phyloP scores from a whole-genome alignment of 2,329 filamentous ascomycete genomes.

The Fusarium nurragi region DNA sequence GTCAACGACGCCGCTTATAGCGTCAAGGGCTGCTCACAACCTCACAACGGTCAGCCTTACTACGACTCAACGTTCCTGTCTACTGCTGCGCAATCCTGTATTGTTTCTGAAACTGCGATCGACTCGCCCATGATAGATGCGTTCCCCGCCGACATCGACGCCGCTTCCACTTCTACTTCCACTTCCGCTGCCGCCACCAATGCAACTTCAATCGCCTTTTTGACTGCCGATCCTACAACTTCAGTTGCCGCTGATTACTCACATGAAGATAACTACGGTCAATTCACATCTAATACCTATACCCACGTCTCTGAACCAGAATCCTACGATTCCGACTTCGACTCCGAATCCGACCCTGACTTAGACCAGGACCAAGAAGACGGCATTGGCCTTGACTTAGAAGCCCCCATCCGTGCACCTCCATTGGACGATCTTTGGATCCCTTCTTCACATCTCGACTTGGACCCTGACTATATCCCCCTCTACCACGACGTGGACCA shows the following conservation, averaged over 20 bases:
- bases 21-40: conserved; percentile 6
- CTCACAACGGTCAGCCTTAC: conserved; percentile 15
- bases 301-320: conserved; percentile 12
- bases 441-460: conserved; percentile 13
- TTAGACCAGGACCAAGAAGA: conserved; percentile 9
- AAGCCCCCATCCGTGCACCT: conserved; percentile 12
- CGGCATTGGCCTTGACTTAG: conserved; percentile 15
- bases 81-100: conserved; percentile 13
- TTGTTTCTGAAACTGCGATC: conserved; percentile 9
- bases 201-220: conserved; percentile 18
- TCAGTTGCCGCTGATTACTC: background rate
- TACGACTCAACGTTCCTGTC: conserved; percentile 1
- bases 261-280: conserved; percentile 10
- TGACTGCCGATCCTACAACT: conserved; percentile 3
- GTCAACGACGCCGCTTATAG: conserved; percentile 6
- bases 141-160: conserved; percentile 22
- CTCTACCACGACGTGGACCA: conserved; percentile 37
- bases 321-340: background rate
- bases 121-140: conserved; percentile 38
- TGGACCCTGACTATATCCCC: conserved; percentile 17
- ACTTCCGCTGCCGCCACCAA: conserved; percentile 5
- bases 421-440: conserved; percentile 10
- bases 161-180: conserved; percentile 15
- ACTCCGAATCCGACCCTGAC: conserved; percentile 8
- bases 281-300: conserved; percentile 7